These are phyloP conservation scores for Tolypocladium ophioglossoides DNA, from an alignment of 2,329 filamentous ascomycete genomes.

Conservation along the genomic window DNA sequence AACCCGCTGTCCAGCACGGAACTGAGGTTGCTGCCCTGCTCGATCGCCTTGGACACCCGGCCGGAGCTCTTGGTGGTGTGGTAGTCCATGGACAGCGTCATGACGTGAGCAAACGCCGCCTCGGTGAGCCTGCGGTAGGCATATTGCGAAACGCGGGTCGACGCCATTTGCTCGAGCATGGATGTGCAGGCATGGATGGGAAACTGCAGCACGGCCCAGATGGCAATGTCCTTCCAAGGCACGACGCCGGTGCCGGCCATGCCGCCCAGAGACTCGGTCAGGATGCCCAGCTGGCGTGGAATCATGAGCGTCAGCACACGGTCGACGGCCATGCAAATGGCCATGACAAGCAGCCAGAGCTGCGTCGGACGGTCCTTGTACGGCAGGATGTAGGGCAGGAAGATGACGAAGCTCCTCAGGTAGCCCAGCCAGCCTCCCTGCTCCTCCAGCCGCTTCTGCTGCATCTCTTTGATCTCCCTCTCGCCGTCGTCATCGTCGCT, in stretches of 20 bases:
- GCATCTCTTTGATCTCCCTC: conserved; percentile 14
- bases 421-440: conserved; percentile 21
- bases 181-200: conserved; percentile 5
- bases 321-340: conserved; percentile 11
- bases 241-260: conserved; percentile 7
- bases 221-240: conserved; percentile 9
- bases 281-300: conserved; percentile 19
- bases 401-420: conserved; percentile 18
- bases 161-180: conserved; percentile 14
- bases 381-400: conserved; percentile 19
- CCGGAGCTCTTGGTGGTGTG: conserved; percentile 56
- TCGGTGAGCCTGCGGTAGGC: conserved; percentile 45
- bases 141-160: conserved; percentile 24
- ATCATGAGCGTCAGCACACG: conserved; percentile 19
- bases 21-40: conserved; percentile 50
- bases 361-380: conserved; percentile 20
- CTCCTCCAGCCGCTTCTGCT: conserved; percentile 13
- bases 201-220: conserved; percentile 10
- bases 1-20: conserved; percentile 49
- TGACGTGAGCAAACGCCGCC: conserved; percentile 55
- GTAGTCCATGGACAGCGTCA: conserved; percentile 61
- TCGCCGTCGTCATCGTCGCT: conserved; percentile 8
- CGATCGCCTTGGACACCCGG: conserved; percentile 53
- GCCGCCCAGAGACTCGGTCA: conserved; percentile 15
- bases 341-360: conserved; percentile 12